Evolutionary conservation across 768 basidiomycete species (phyloP).

Genomic region (Dentipellis sp.): DNA sequence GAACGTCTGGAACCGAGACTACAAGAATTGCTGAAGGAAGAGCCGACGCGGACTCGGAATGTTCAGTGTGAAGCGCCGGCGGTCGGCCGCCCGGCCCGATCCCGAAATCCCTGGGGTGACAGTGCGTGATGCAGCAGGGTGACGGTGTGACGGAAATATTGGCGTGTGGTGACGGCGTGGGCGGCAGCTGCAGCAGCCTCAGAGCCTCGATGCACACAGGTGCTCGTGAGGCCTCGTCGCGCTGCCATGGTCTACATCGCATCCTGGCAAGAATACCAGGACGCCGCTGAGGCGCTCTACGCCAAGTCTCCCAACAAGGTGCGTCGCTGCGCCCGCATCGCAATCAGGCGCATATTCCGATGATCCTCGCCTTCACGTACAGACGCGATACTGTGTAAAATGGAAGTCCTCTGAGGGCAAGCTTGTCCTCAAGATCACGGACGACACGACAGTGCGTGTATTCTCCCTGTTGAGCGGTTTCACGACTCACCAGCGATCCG

Average conservation of each 20-base stretch:
- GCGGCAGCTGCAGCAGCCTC: background rate
- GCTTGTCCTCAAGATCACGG: conserved; percentile 89
- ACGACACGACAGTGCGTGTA: conserved; percentile 70
- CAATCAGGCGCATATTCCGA: background rate
- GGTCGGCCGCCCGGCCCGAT: background rate
- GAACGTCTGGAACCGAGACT: too few species aligned
- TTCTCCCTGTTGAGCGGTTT: background rate
- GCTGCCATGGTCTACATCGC: conserved; percentile 80
- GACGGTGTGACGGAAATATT: background rate
- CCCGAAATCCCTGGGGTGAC: background rate
- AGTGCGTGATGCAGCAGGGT: background rate
- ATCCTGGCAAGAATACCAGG: conserved; percentile 85
- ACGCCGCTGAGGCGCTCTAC: conserved; percentile 84
- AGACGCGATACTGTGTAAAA: conserved; percentile 91
- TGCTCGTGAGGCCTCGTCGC: background rate
- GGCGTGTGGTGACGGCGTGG: background rate
- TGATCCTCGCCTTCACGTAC: conserved; percentile 2
- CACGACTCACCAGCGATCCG: background rate
- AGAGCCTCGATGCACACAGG: conserved; percentile 8
- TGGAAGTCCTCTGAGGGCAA: conserved; percentile 82
- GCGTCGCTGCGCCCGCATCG: conserved; percentile 17
- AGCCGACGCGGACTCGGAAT: background rate
- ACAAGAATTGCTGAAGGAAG: background rate
- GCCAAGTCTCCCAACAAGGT: conserved; percentile 71
- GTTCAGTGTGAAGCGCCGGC: background rate